A percentile compares a stretch with the other conserved stretches of the same genome.
These are phyloP conservation scores for Vicia villosa DNA, from an alignment of 306 rosid species.

Conservation along the genomic window DNA sequence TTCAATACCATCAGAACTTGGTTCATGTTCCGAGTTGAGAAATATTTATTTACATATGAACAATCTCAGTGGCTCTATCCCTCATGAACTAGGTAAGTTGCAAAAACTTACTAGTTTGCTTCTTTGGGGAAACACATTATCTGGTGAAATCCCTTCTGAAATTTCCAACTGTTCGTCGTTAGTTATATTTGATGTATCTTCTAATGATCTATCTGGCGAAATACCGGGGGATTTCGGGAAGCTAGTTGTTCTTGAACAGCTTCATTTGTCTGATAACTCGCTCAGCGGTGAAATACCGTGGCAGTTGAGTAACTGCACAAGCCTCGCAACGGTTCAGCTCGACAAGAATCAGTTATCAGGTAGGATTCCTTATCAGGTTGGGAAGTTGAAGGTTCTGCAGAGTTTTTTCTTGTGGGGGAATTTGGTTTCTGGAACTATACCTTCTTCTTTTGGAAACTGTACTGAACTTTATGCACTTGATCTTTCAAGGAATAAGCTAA, in stretches of 20 bases:
- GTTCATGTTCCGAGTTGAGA: constrained; percentile 78
- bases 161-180: constrained; percentile 86
- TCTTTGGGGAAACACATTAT: constrained; percentile 77
- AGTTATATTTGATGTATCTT: constrained; percentile 77
- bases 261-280: constrained; percentile 86
- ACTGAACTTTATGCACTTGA: constrained; percentile 90
- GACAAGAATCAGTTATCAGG: constrained; percentile 95
- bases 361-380: constrained; percentile 77
- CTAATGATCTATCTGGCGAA: constrained; percentile 72
- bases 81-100: constrained; percentile 73
- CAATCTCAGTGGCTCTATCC: constrained; percentile 77
- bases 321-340: constrained; percentile 86
- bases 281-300: constrained; percentile 70
- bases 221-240: constrained; percentile 85
- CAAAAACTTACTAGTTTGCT: constrained; percentile 80
- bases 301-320: constrained; percentile 87
- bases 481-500: constrained; percentile 89
- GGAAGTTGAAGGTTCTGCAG: constrained; percentile 70
- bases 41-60: constrained; percentile 82
- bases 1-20: constrained; percentile 75
- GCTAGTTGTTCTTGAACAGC: constrained; percentile 75
- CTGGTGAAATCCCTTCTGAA: constrained; percentile 81
- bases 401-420: constrained; percentile 94
- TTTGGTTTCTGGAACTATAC: constrained; percentile 80
- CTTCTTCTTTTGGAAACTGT: constrained; percentile 87